These are phyloP conservation scores for Dictyostelium discoideum DNA, from an alignment of 78 protist genomes.

Conservation along the genomic window DNA sequence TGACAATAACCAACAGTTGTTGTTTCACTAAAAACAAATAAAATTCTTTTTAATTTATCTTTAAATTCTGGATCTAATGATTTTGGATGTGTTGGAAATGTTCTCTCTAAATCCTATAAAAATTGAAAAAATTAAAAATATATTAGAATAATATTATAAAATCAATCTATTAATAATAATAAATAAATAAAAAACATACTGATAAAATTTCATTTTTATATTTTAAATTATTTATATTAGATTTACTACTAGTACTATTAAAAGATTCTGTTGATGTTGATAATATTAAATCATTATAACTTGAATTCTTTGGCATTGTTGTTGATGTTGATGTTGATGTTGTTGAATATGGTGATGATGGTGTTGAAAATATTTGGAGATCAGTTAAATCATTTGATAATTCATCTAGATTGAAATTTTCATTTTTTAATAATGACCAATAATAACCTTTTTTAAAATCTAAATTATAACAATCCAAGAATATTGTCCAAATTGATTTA, in stretches of 20 bases:
- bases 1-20: constrained; percentile 77
- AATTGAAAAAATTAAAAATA: not conserved
- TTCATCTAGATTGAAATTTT: constrained; percentile 4
- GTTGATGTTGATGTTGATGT: not conserved
- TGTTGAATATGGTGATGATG: not conserved
- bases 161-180: not conserved
- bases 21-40: constrained; percentile 49
- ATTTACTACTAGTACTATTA: not conserved
- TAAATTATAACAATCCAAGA: not conserved
- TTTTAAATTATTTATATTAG: not conserved
- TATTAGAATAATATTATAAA: not conserved
- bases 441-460: constrained; percentile 63
- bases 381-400: not conserved
- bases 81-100: constrained; percentile 63
- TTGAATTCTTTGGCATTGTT: not conserved
- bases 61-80: constrained; percentile 49
- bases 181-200: not conserved
- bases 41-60: constrained; percentile 26
- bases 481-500: constrained; percentile 39
- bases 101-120: constrained; percentile 62
- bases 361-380: not conserved
- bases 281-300: not conserved
- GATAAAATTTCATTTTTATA: constrained; percentile 22
- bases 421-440: constrained; percentile 21
- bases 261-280: not conserved